Evolutionary conservation across 2,329 filamentous ascomycete genomes (phyloP), one percentile per base, ranked within the genome.

Genomic region (Plectosphaerella plurivora): DNA sequence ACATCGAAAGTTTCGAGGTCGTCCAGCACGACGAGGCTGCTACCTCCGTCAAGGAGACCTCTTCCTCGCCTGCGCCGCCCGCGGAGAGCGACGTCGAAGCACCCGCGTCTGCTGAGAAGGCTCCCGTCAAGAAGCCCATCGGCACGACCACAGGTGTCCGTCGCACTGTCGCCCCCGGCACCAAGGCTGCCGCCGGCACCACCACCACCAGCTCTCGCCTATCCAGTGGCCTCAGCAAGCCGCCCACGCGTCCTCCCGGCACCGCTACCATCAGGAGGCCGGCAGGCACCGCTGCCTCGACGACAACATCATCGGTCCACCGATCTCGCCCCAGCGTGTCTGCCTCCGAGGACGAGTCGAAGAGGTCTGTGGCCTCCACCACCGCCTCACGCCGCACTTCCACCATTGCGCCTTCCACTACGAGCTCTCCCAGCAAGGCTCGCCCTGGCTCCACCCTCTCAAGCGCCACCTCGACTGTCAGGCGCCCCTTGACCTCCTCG

Each of bases 341-440:
- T 54, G 70, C 73, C 49, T 76, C 75, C 51, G 76, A 79, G 55
- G 77, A 79, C 58, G 77, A 79, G 53, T 65, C 63, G 56, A 76
- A 72, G 66, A 76, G 70, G 61, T 64, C 73, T 4, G 65, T 62
- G 20, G 60, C 73, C 54, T 68, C 68, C 7, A 64, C 68, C 37
- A 56, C 62, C 16, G 65, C 71, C 22, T 65, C 72, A 16, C 69
- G 75, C 49, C 70, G 75, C 56, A 68, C 73, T 16, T 78, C 74
- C 51, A 67, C 70, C n/a, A 63, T 74, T 22, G 65, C 71, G 52
- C 68, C 71, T 22, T 72, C 70, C 60, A 66, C 68, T 6, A 59
- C 62, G 54, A 67, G 68, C 53, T 56, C 70, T 5, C 57, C 54
- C 24, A 56, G 52, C 57, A 62, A 68, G 37, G 61, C 66, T 16